Base-by-base conservation (phyloP, 192 early-diverging fungal genomes). In the Coemansia sp. region DNA sequence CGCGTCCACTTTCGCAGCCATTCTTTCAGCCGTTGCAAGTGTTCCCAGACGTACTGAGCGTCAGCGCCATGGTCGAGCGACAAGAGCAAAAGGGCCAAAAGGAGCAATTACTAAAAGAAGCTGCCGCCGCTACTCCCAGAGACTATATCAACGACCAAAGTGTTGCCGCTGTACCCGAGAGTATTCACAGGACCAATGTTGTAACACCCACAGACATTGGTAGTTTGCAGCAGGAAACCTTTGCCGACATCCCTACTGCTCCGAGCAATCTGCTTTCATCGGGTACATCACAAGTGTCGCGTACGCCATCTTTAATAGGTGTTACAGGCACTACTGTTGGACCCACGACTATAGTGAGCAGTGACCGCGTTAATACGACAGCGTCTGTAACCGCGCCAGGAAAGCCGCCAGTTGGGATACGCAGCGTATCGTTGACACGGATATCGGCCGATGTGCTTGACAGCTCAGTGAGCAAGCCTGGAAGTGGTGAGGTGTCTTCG, bases 21-120 rank as follows among this genome's bases (percentile, higher is more conserved):
- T 85, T 85, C 40, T 85, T 85, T 56, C 83, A 85, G 75, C 83
- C 83, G 36, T 39, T 57, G 59, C 78, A 85, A 62, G 83, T 85
- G 45, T 85, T 85, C 63, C 78, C 78, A 3, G 83, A 85, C 60
- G 78, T 85, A 29, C 74, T 85, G 13, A 77, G 70, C 70, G 75
- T 85, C 40, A 77, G 75, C 42, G 72, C 83, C 24, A 85, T 85
- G 83, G 83, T 85, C 24, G 83, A 81, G 61, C 68, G 83, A 40
- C 78, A 81, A 39, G 80, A 73, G 63, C 72, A 74, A 63, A 70
- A 62, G 21, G 75, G 75, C 16, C 63, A 62, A 21, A 70, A 70
- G 37, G 62, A 71, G 35, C 72, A 69, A 60, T 24, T 60, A 6
- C 34, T 60, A 10, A 60, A 60, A 36, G 59, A 60, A 24, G 19